These are phyloP conservation scores for Solanum appendiculatum DNA, from an alignment of 257 asterid species.

Conservation along the genomic window DNA sequence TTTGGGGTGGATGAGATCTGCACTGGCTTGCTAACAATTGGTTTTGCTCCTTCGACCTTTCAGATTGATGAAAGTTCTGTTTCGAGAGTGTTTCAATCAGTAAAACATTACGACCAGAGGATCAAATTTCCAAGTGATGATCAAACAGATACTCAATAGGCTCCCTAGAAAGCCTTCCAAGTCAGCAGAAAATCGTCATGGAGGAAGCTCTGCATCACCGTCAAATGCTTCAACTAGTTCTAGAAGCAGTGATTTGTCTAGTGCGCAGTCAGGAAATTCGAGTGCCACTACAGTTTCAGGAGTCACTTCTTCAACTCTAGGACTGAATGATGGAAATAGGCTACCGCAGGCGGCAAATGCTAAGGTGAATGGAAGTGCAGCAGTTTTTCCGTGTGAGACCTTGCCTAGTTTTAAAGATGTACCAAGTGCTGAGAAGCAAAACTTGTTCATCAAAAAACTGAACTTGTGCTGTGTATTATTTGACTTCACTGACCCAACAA, in stretches of 20 bases:
- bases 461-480: constrained; percentile 42
- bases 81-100: not conserved
- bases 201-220: constrained; percentile 37
- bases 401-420: constrained; percentile 57
- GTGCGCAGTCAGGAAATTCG: constrained; percentile 17
- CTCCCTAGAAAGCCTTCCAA: constrained; percentile 64
- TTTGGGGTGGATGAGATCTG: constrained; percentile 8
- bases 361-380: constrained; percentile 33
- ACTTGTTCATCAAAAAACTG: constrained; percentile 39
- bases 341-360: constrained; percentile 11
- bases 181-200: constrained; percentile 53
- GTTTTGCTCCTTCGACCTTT: constrained; percentile 7
- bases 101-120: constrained; percentile 6
- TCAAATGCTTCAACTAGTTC: constrained; percentile 30
- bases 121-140: constrained; percentile 33
- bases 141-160: constrained; percentile 60
- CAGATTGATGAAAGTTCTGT: not conserved
- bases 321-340: constrained; percentile 19
- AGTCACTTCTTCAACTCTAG: constrained; percentile 14
- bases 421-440: constrained; percentile 48
- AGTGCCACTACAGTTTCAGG: constrained; percentile 22
- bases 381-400: constrained; percentile 30
- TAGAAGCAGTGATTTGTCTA: constrained; percentile 24
- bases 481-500: constrained; percentile 51
- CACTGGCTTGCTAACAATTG: not conserved